phyloP scores from a whole-genome alignment of 345 rosid genomes.

The Gossypium rotundifolium region DNA sequence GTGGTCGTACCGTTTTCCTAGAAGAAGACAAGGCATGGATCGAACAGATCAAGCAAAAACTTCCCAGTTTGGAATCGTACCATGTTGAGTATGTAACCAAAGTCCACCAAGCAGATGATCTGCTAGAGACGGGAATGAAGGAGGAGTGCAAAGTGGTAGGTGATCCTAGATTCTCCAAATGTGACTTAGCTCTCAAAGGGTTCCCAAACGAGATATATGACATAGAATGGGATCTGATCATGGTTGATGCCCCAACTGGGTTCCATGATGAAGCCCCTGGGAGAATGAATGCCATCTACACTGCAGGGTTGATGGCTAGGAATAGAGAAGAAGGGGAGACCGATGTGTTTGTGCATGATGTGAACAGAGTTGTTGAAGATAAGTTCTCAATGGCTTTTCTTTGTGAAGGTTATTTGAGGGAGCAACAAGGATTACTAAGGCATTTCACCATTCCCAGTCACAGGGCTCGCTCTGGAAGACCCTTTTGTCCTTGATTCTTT shows the following conservation, averaged over 20 bases:
- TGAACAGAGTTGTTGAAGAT: conserved; percentile 67
- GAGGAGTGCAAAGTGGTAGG: conserved; percentile 62
- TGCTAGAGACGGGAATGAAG: conserved; percentile 64
- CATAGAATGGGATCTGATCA: conserved; percentile 68
- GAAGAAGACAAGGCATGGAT: conserved; percentile 95
- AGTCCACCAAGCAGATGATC: conserved; percentile 60
- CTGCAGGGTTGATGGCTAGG: conserved; percentile 89
- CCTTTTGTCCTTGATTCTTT: conserved; percentile 49
- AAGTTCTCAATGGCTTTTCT: conserved; percentile 65
- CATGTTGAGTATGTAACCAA: conserved; percentile 73
- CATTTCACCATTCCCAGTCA: conserved; percentile 83
- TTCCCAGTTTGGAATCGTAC: conserved; percentile 65
- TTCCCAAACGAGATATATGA: conserved; percentile 74
- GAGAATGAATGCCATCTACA: conserved; percentile 80
- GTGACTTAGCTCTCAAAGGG: conserved; percentile 79
- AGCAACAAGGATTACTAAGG: conserved; percentile 72
- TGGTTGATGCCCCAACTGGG: conserved; percentile 89
- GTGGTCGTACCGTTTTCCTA: conserved; percentile 73
- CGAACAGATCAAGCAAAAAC: conserved; percentile 49
- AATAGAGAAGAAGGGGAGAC: conserved; percentile 64
- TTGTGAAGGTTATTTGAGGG: conserved; percentile 67
- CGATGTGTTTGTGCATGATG: conserved; percentile 82
- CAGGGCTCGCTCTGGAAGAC: conserved; percentile 33
- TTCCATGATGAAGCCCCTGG: conserved; percentile 80
- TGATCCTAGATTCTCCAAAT: conserved; percentile 67